Evolutionary conservation across 2,329 filamentous ascomycete genomes (phyloP).

Genomic region (Daldinia sp.): DNA sequence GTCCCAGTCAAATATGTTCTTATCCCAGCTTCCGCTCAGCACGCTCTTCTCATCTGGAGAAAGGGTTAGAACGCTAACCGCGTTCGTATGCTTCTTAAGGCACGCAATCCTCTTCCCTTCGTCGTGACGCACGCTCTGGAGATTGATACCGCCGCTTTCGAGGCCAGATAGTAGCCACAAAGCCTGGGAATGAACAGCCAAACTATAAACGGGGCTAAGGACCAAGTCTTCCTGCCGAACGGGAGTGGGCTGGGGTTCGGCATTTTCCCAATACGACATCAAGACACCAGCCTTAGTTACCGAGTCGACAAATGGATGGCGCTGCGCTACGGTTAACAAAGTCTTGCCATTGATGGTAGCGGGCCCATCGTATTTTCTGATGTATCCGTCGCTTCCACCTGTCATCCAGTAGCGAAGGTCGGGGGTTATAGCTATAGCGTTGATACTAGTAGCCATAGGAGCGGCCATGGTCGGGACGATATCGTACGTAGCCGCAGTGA

Average conservation of each 20-base stretch:
- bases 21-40: slow-evolving; percentile 96
- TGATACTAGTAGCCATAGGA: slow-evolving; percentile 94
- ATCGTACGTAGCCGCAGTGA: slow-evolving; percentile 86
- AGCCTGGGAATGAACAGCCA: slow-evolving; percentile 89
- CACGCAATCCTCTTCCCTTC: slow-evolving; percentile 90
- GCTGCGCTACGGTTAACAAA: slow-evolving; percentile 91
- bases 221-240: slow-evolving; percentile 67
- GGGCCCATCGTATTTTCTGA: slow-evolving; percentile 95
- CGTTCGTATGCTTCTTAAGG: slow-evolving; percentile 86
- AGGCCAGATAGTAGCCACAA: slow-evolving; percentile 92
- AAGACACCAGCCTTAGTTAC: slow-evolving; percentile 95
- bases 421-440: slow-evolving; percentile 89
- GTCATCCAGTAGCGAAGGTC: slow-evolving; percentile 97
- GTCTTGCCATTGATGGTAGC: slow-evolving; percentile 96
- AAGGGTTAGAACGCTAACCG: slow-evolving; percentile 87
- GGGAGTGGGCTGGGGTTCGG: slow-evolving; percentile 71
- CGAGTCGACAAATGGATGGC: slow-evolving; percentile 96
- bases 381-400: slow-evolving; percentile 93
- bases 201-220: slow-evolving; percentile 92
- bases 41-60: slow-evolving; percentile 88
- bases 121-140: slow-evolving; percentile 93
- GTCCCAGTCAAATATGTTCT: slow-evolving; percentile 94
- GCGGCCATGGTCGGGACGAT: slow-evolving; percentile 98
- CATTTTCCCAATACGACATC: slow-evolving; percentile 98
- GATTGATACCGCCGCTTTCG: slow-evolving; percentile 90